Base-by-base conservation (phyloP, 2,329 filamentous ascomycete genomes). In the Cytospora paraplurivora region DNA sequence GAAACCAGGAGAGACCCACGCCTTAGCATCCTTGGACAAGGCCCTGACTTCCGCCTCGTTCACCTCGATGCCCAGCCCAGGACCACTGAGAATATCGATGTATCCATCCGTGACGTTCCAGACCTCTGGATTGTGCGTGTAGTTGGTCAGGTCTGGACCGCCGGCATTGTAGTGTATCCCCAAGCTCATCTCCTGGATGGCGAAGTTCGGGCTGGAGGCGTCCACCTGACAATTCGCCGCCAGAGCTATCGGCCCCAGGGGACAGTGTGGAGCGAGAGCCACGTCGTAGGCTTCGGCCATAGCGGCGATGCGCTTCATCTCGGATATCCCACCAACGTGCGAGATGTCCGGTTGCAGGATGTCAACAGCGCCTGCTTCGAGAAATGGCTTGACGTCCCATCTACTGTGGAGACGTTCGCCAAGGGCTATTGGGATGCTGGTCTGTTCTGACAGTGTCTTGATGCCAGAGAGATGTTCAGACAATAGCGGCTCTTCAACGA, bases 91-190 rank as follows among this genome's bases (percentile, higher is more conserved):
- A 49, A 84, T 74, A 59, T 82, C 75, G 34, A 88, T 82, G 72
- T 83, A 86, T 1, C 86, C 85, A 50, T 83, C 81, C 17, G 79
- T 76, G 7, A 88, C 83, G 35, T 81, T 76, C 77, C 86, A 88
- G 0, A 87, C 82, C 55, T 80, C 79, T 0, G 81, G 76, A 69
- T 88, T 83, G 68, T 81, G 82, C 2, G 83, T 77, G 69, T 88
- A 88, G 59, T 80, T 86, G 11, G 79, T 83, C 62, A 88, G 76
- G 71, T 88, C 85, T 65, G 83, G 80, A 47, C 80, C 78, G 0
- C 83, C 81, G 1, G 78, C 80, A 67, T 90, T 90, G 71, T 90
- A 90, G 72, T 90, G 88, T 68, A 90, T 90, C 0, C 87, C 87
- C 53, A 89, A 69, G 65, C 83, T 85, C 88, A 89, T 89, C 72